Conservation (phyloP, 192 early-diverging fungal species). For the Coemansia sp. region DNA sequence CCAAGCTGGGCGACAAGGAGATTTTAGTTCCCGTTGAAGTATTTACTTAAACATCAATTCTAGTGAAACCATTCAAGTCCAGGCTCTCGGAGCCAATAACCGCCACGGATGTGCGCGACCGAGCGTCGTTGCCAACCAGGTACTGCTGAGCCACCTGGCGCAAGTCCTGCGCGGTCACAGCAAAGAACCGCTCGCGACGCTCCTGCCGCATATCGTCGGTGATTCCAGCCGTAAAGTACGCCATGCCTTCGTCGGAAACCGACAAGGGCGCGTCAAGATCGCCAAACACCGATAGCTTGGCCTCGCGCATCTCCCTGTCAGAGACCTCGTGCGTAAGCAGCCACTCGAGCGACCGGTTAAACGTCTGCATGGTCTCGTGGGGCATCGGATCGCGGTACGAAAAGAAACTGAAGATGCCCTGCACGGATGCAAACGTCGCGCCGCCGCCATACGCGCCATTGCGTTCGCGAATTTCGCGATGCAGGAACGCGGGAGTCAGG, state of each 20-base stretch:
- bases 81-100: conserved; percentile 49
- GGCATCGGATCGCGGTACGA: conserved; percentile 92
- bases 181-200: conserved; percentile 76
- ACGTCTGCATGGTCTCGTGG: conserved; percentile 71
- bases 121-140: conserved; percentile 28
- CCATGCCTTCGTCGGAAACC: conserved; percentile 80
- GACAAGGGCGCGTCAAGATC: conserved; percentile 80
- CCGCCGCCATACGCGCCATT: conserved; percentile 97
- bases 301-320: conserved; percentile 77
- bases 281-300: conserved; percentile 87
- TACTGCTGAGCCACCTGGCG: conserved; percentile 71
- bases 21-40: conserved; percentile 50
- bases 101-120: conserved; percentile 21
- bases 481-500: conserved; percentile 83
- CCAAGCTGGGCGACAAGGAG: conserved; percentile 51
- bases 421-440: conserved; percentile 64
- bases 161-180: conserved; percentile 64
- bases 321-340: conserved; percentile 46
- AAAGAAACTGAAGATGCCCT: conserved; percentile 81
- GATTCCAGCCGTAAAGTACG: conserved; percentile 72
- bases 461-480: conserved; percentile 95
- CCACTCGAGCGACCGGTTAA: conserved; percentile 66
- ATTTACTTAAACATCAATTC: conserved; percentile 36
- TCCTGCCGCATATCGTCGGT: conserved; percentile 83
- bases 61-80: conserved; percentile 12